Evolutionary conservation across 2,329 filamentous ascomycete genomes (phyloP).

Genomic region (Camillea tinctor): DNA sequence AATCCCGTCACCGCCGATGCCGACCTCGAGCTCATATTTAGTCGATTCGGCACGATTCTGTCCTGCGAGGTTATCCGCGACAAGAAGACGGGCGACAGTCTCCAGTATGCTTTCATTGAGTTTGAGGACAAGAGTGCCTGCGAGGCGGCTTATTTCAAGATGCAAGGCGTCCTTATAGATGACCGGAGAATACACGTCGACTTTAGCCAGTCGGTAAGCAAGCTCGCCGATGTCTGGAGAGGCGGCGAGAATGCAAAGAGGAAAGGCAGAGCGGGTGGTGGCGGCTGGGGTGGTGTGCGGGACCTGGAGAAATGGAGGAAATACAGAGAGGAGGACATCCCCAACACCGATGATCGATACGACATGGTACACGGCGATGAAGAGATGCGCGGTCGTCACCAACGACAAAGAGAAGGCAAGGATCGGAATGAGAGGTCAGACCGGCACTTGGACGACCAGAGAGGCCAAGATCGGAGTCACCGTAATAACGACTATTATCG

Average conservation of each 20-base stretch:
- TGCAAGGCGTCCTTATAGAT: constrained; percentile 96
- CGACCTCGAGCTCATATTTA: constrained; percentile 93
- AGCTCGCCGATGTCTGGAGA: constrained; percentile 86
- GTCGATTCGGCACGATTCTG: constrained; percentile 90
- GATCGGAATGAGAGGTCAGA: constrained; percentile 13
- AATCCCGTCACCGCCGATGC: constrained; percentile 96
- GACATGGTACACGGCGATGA: constrained; percentile 80
- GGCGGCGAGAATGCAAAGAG: constrained; percentile 82
- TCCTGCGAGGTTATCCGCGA: constrained; percentile 97
- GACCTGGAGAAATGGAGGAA: constrained; percentile 88
- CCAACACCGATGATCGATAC: constrained; percentile 51
- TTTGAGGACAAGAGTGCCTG: constrained; percentile 91
- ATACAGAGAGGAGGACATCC: constrained; percentile 68
- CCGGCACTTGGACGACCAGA: constrained; percentile 21
- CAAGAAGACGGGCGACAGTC: constrained; percentile 86
- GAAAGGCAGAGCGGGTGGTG: constrained; percentile 40
- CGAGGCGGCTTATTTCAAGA: constrained; percentile 96
- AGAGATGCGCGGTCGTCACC: constrained; percentile 56
- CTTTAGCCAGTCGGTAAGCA: constrained; percentile 92
- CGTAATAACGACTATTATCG: constrained; percentile 18
- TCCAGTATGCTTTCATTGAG: constrained; percentile 98
- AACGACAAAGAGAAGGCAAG: constrained; percentile 37
- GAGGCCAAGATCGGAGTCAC: constrained; percentile 10
- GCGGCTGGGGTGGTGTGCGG: constrained; percentile 88
- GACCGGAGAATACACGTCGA: constrained; percentile 98